Evolutionary conservation across 2,329 filamentous ascomycete genomes (phyloP).

Genomic region (Colletotrichum nymphaeae): DNA sequence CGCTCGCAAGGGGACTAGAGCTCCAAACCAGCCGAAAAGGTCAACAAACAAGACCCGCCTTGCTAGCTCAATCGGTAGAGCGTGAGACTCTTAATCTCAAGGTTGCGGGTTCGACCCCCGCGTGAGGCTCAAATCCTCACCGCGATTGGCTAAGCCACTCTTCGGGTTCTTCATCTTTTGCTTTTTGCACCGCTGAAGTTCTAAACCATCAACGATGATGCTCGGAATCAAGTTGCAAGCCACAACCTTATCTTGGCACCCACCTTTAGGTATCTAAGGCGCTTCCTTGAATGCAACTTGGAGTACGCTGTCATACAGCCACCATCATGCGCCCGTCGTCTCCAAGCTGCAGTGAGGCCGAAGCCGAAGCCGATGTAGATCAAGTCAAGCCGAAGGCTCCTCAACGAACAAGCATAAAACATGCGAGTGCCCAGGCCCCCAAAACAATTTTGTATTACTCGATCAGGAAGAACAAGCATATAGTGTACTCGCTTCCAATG

Average conservation of each 20-base stretch:
- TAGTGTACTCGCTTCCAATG: background rate
- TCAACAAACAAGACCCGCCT: slow-evolving; percentile 5
- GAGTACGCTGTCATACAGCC: too few relatives aligned
- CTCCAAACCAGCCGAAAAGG: fast-evolving
- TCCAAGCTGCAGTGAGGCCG: background rate
- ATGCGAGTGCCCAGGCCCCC: background rate
- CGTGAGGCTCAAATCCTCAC: slow-evolving; percentile 39
- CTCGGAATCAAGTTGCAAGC: background rate
- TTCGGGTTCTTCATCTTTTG: background rate
- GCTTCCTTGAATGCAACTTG: too few relatives aligned
- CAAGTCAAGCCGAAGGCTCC: background rate
- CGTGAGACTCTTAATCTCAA: slow-evolving; percentile 72
- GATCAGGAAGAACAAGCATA: background rate
- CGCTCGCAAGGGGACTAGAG: fast-evolving
- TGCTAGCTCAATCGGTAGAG: slow-evolving; percentile 79
- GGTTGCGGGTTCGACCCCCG: slow-evolving; percentile 41
- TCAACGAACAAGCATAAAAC: background rate
- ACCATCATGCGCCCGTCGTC: background rate
- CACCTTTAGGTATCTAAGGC: too few relatives aligned
- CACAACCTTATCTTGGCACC: background rate
- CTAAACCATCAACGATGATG: too few relatives aligned
- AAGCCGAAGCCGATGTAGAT: slow-evolving; percentile 19
- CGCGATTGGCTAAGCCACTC: slow-evolving; percentile 6
- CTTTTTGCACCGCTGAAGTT: background rate
- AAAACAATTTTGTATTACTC: background rate